A percentile compares a stretch with the other conserved stretches of the same genome.
Conservation (phyloP, 257 asterid genomes). For the Cinchona pubescens region DNA sequence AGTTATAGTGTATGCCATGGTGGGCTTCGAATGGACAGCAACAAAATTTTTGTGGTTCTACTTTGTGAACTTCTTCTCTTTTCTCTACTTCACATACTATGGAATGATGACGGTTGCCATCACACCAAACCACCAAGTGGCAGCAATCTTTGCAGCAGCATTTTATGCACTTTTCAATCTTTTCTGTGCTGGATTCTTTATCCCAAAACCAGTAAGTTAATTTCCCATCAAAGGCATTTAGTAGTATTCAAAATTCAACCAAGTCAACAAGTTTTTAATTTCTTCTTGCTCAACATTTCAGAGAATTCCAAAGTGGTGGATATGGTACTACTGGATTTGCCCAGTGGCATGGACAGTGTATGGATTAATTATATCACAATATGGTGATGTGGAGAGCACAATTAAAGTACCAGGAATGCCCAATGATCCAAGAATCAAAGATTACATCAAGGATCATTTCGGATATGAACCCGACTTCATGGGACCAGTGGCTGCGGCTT, state of each 20-base stretch:
- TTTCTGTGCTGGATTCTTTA: slow-evolving; percentile 78
- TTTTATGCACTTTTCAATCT: slow-evolving; percentile 73
- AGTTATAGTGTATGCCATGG: slow-evolving; percentile 68
- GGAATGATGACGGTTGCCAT: slow-evolving; percentile 85
- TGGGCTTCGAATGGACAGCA: slow-evolving; percentile 72
- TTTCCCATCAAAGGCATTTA: neutral
- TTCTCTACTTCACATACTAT: slow-evolving; percentile 79
- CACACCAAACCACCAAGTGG: slow-evolving; percentile 82
- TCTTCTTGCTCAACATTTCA: slow-evolving; percentile 28
- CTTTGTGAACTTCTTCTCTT: slow-evolving; percentile 66
- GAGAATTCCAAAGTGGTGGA: slow-evolving; percentile 93
- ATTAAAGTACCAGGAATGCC: slow-evolving; percentile 46
- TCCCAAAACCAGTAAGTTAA: slow-evolving; percentile 72
- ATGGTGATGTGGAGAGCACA: slow-evolving; percentile 51
- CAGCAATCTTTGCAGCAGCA: slow-evolving; percentile 69
- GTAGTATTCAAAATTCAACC: neutral
- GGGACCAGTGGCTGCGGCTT: slow-evolving; percentile 48
- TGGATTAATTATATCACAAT: slow-evolving; percentile 76
- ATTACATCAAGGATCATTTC: slow-evolving; percentile 53
- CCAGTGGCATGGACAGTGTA: slow-evolving; percentile 95
- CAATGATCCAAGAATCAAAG: slow-evolving; percentile 43
- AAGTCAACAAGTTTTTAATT: neutral
- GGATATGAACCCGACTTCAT: slow-evolving; percentile 54
- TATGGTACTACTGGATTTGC: slow-evolving; percentile 93
- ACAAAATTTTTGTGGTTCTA: slow-evolving; percentile 81